Conservation (phyloP, 1,139 yeast species). For the Geotrichum macrosporum region DNA sequence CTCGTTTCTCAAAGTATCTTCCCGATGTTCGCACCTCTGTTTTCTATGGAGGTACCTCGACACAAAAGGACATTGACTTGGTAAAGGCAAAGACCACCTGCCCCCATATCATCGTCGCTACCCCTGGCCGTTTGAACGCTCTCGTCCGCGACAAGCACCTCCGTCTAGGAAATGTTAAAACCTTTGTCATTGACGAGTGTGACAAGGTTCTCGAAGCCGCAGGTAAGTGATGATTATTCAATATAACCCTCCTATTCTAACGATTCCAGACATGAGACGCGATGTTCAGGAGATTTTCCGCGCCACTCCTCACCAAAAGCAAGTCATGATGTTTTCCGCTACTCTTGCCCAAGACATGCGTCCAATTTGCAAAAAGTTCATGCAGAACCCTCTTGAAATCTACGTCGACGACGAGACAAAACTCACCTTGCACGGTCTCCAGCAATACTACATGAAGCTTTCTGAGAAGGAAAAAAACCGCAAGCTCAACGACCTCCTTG, state of each 20-base stretch:
- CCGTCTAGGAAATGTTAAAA: conserved; percentile 84
- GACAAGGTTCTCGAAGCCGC: conserved; percentile 82
- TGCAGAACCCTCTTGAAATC: conserved; percentile 96
- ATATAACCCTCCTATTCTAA: conserved; percentile 33
- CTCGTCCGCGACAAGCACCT: conserved; percentile 86
- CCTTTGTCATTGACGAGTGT: conserved; percentile 96
- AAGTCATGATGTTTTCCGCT: conserved; percentile 99
- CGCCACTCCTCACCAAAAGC: conserved; percentile 96
- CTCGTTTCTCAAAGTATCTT: conserved; percentile 96
- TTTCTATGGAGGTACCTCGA: conserved; percentile 93
- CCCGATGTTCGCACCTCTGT: conserved; percentile 97
- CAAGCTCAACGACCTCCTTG: conserved; percentile 86
- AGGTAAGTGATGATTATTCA: conserved; percentile 13
- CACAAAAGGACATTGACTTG: conserved; percentile 78
- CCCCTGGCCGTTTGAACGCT: conserved; percentile 97
- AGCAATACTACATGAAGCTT: conserved; percentile 89
- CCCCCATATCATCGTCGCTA: conserved; percentile 95
- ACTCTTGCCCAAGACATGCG: conserved; percentile 92
- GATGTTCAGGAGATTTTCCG: conserved; percentile 98
- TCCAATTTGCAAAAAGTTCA: conserved; percentile 95
- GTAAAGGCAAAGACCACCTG: conserved; percentile 90
- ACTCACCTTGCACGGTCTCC: conserved; percentile 95
- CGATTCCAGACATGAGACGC: conserved; percentile 74
- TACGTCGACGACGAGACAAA: conserved; percentile 98
- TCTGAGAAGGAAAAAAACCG: conserved; percentile 91